Conservation (phyloP, 352 stramenopile species). For the Globisporangium heterothallicum region DNA sequence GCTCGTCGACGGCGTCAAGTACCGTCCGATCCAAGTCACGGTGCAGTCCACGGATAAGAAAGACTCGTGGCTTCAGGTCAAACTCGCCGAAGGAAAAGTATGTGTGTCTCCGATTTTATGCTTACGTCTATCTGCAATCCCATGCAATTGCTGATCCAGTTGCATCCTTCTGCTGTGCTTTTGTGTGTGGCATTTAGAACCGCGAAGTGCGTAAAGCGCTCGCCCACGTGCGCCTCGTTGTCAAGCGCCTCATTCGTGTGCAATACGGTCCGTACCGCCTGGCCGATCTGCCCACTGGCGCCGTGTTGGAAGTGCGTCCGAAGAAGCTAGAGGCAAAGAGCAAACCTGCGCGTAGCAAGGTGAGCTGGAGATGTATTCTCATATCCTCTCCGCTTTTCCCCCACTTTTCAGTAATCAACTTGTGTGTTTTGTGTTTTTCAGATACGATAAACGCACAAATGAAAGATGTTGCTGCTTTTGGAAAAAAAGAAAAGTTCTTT, state of each 20-base stretch:
- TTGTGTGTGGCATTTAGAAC: conserved; percentile 45
- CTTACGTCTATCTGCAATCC: too few relatives aligned
- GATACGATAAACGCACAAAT: too few relatives aligned
- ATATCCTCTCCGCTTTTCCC: too few relatives aligned
- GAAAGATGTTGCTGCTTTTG: too few relatives aligned
- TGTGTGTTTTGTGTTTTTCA: too few relatives aligned
- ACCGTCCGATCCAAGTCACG: conserved; percentile 62
- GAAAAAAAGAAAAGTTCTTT: too few relatives aligned
- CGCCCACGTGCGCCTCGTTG: conserved; percentile 76
- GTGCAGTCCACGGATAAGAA: conserved; percentile 82
- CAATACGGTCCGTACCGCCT: conserved; percentile 88
- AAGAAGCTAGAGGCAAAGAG: conserved; percentile 35
- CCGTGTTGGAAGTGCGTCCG: conserved; percentile 67
- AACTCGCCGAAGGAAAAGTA: conserved; percentile 84
- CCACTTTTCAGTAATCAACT: too few relatives aligned
- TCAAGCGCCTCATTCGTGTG: conserved; percentile 87
- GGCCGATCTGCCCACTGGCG: conserved; percentile 62
- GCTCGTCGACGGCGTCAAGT: conserved; percentile 82
- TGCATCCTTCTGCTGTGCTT: neutral
- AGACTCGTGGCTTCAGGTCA: conserved; percentile 87
- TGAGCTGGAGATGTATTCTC: too few relatives aligned
- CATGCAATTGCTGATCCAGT: too few relatives aligned
- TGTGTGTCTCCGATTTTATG: too few relatives aligned
- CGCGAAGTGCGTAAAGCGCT: conserved; percentile 88
- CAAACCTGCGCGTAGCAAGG: conserved; percentile 21